Percentiles rank a stretch among this genome's conserved stretches.
phyloP scores from a whole-genome alignment of 2,329 filamentous ascomycete species.

The Aspergillus fructus region DNA sequence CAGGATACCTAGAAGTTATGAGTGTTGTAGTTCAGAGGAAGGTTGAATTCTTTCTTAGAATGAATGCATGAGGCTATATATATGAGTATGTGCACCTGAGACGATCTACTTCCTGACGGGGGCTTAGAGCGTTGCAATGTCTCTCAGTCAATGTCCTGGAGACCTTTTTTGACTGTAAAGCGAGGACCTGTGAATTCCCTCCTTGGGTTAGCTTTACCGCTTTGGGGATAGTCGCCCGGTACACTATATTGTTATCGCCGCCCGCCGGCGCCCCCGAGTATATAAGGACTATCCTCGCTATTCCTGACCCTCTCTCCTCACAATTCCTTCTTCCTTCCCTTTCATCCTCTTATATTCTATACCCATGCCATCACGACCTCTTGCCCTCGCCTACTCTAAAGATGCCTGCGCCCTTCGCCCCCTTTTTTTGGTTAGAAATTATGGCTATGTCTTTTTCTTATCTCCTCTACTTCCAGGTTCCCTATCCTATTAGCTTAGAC shows the following conservation, averaged over 20 bases:
- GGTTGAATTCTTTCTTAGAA: too few species aligned
- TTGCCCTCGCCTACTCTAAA: background rate
- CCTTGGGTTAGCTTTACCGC: slow-evolving; percentile 4
- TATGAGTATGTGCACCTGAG: too few species aligned
- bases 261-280: background rate
- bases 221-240: slow-evolving; percentile 3
- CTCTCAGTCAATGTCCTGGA: too few species aligned
- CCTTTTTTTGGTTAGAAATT: slow-evolving; percentile 4
- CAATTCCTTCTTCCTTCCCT: slow-evolving; percentile 3
- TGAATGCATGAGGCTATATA: too few species aligned
- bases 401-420: background rate
- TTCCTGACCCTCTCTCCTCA: background rate
- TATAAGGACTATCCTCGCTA: slow-evolving; percentile 1
- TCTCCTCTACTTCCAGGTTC: slow-evolving; percentile 4
- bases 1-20: too few species aligned
- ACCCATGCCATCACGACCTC: background rate
- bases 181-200: slow-evolving; percentile 11
- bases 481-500: background rate
- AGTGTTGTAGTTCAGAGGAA: too few species aligned
- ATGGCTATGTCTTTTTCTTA: background rate
- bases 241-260: slow-evolving; percentile 7
- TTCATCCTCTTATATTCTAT: slow-evolving; percentile 5
- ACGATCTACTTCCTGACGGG: too few species aligned
- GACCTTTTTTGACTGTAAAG: too few species aligned
- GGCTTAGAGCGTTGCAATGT: too few species aligned